These are phyloP conservation scores for Litsea cubeba DNA, from an alignment of 164 flowering plant genomes.

Conservation along the genomic window DNA sequence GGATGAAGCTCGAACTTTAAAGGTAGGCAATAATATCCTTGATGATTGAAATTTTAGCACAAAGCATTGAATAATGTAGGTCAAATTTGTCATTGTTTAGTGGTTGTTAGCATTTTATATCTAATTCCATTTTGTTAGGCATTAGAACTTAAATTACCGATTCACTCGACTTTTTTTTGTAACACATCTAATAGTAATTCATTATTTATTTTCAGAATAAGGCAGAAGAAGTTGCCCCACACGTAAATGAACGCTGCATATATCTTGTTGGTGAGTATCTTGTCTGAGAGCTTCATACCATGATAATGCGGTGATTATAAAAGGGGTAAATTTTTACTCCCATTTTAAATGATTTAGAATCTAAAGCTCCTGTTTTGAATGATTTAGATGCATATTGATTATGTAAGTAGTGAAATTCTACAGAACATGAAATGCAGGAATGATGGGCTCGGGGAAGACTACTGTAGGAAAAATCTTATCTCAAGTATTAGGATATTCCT, in stretches of 20 bases:
- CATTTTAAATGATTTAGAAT: background rate
- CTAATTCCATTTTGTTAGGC: background rate
- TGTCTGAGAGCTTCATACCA: background rate
- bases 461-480: conserved; percentile 86
- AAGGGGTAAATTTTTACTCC: background rate
- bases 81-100: background rate
- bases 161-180: conserved; percentile 1
- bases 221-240: conserved; percentile 57
- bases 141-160: background rate
- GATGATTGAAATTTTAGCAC: background rate
- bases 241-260: conserved; percentile 69
- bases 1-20: conserved; percentile 49
- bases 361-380: background rate
- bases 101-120: background rate
- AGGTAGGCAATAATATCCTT: conserved; percentile 34
- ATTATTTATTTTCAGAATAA: conserved; percentile 57
- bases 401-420: background rate
- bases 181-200: conserved; percentile 14
- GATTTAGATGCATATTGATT: background rate
- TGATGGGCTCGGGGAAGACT: conserved; percentile 99
- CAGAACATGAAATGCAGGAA: conserved; percentile 46
- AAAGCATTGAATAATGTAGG: background rate
- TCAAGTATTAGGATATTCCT: conserved; percentile 71
- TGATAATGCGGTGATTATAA: too few species aligned
- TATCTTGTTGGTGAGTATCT: conserved; percentile 89